Base-by-base conservation (phyloP, 2,329 filamentous ascomycete genomes). In the Alternaria sp. region DNA sequence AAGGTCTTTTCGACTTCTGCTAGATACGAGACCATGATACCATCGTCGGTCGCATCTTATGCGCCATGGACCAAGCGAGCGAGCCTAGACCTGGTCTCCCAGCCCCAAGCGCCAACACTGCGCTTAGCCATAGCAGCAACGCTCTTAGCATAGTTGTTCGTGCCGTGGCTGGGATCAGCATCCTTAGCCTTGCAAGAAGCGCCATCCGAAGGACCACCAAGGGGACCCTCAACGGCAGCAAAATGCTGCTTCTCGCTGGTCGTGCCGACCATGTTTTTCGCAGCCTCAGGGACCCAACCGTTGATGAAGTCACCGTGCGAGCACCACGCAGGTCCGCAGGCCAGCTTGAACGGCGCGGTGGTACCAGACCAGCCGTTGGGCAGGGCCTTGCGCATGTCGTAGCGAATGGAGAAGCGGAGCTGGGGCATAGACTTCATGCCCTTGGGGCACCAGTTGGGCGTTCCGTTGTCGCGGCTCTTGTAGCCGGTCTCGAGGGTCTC, bases 281-380 rank as follows among this genome's bases (percentile, higher is more conserved):
- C 82, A 0, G 77, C 79, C 57, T 83, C 81, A 13, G 70, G 69
- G 2, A 80, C 74, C 83, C 83, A 85, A 1, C 76, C 83, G 43
- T 84, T 84, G 71, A 85, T 83, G 55, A 85, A 84, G 66, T 85
- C 83, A 4, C 83, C 82, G 66, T 85, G 83, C 4, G 74, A 76
- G 76, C 80, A 82, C 68, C 76, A 84, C 0, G 79, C 78, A n/a
- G 71, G 50, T 6, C 76, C 76, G 59, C 79, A 83, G 0, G 83
- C 77, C 0, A 84, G 77, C 74, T 83, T 79, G 21, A 84, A 66
- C 0, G 83, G 83, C 1, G 83, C 78, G 0, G 72, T 74, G 44
- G 72, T 74, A 45, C 83, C 83, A 36, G 64, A 76, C 83, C 83
- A 85, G 19, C 83, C 83, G 46, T 81, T 73, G 4, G 83, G 81